These are phyloP conservation scores for Aspergillus novofumigatus DNA, from an alignment of 2,329 filamentous ascomycete genomes.

Conservation along the genomic window DNA sequence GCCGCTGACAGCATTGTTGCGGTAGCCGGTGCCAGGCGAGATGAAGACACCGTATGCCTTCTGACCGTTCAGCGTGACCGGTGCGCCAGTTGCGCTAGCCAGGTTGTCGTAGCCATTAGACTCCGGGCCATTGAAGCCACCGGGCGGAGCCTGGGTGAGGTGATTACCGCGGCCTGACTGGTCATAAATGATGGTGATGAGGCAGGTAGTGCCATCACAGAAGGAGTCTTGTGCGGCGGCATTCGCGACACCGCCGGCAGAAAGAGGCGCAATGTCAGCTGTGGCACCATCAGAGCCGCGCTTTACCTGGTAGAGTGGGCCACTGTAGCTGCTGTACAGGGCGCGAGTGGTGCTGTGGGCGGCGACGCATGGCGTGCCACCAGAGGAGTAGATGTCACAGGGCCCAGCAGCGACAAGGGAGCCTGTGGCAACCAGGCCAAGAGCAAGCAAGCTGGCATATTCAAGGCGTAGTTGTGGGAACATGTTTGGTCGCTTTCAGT, in stretches of 20 bases:
- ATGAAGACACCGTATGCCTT: conserved; percentile 63
- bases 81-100: conserved; percentile 56
- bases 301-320: conserved; percentile 57
- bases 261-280: conserved; percentile 47
- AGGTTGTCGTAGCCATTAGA: conserved; percentile 57
- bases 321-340: conserved; percentile 52
- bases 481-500: conserved; percentile 24
- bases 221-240: conserved; percentile 59
- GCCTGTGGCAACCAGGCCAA: conserved; percentile 34
- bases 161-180: conserved; percentile 61
- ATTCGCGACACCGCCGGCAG: conserved; percentile 60
- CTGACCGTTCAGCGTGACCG: conserved; percentile 56
- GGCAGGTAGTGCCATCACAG: conserved; percentile 57
- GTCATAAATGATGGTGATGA: conserved; percentile 63
- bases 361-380: conserved; percentile 59
- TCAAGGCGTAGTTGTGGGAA: conserved; percentile 25
- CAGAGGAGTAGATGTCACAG: conserved; percentile 59
- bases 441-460: conserved; percentile 22
- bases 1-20: conserved; percentile 53
- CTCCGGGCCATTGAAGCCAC: conserved; percentile 55
- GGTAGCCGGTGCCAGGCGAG: conserved; percentile 59
- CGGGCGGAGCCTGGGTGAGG: conserved; percentile 58
- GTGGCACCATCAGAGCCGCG: conserved; percentile 51
- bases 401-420: conserved; percentile 51
- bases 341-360: conserved; percentile 64